phyloP scores from a whole-genome alignment of 805 yeast genomes.

The Ogataea kodamae region DNA sequence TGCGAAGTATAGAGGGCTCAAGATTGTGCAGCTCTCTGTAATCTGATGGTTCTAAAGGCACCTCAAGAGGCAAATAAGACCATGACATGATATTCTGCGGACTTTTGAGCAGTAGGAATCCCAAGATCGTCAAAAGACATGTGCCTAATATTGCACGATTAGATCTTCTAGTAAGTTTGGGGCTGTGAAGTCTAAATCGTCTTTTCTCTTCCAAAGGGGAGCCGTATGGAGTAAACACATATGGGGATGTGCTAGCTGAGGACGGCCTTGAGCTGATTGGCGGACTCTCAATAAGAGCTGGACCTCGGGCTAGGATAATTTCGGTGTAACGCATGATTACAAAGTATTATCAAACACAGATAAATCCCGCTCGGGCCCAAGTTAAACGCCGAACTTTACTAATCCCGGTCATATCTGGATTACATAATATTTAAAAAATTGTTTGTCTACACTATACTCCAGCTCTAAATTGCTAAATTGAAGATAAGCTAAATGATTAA shows the following conservation, averaged over 20 bases:
- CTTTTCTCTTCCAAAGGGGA: conserved; percentile 15
- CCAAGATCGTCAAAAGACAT: background rate
- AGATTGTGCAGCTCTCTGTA: conserved; percentile 6
- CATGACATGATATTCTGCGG: conserved; percentile 1
- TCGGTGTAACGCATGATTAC: conserved; percentile 8
- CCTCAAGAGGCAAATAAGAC: background rate
- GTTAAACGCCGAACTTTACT: no score
- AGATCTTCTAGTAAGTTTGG: conserved; percentile 6
- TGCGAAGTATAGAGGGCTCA: conserved; percentile 1
- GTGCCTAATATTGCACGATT: conserved; percentile 2
- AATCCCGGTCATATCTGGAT: no score
- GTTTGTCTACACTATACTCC: no score
- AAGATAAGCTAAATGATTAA: no score
- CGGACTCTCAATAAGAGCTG: conserved; percentile 8
- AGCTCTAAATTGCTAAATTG: no score
- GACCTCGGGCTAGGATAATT: conserved; percentile 4
- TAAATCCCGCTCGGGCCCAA: no score
- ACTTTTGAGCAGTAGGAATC: background rate
- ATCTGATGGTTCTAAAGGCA: conserved; percentile 3
- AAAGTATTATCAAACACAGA: conserved; percentile 25
- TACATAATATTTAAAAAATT: no score
- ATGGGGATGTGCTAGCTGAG: conserved; percentile 11
- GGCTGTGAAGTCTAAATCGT: conserved; percentile 1
- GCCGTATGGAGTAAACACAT: conserved; percentile 6
- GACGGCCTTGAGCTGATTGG: conserved; percentile 8